A percentile compares a stretch with the other conserved stretches of the same genome.
Evolutionary conservation across 148 eudicot species (phyloP).

Genomic region (Dianthus caryophyllus): DNA sequence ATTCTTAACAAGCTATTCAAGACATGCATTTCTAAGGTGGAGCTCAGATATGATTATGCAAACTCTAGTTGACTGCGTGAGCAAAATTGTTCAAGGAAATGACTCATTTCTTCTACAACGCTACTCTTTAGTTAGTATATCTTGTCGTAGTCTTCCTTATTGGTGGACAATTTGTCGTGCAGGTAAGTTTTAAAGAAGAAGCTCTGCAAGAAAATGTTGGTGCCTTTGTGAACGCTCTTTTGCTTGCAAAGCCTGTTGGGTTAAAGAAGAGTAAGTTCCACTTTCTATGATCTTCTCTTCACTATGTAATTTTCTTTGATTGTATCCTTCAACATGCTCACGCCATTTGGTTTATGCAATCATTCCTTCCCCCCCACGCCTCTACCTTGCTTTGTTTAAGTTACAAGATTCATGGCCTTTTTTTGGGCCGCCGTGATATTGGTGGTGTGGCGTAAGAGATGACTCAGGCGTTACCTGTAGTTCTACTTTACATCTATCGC

Average conservation of each 20-base stretch:
- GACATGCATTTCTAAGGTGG: not conserved
- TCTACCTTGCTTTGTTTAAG: too few relatives aligned
- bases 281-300: not conserved
- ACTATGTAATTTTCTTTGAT: not conserved
- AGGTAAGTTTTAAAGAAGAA: constrained; percentile 73
- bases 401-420: too few relatives aligned
- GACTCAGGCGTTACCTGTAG: too few relatives aligned
- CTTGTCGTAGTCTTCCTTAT: not conserved
- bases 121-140: not conserved
- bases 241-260: constrained; percentile 89
- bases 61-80: not conserved
- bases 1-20: not conserved
- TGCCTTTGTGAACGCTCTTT: constrained; percentile 87
- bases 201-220: constrained; percentile 79
- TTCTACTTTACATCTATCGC: too few relatives aligned
- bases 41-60: not conserved
- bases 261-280: constrained; percentile 84
- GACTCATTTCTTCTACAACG: not conserved
- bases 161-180: constrained; percentile 11
- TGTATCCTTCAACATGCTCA: too few relatives aligned
- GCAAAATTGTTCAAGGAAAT: not conserved
- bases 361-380: too few relatives aligned
- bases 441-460: too few relatives aligned
- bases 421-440: too few relatives aligned
- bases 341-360: not conserved